A percentile compares a stretch with the other conserved stretches of the same genome.
Conservation (phyloP, 1,284 basidiomycete species). For the Microbotryum intermedium region DNA sequence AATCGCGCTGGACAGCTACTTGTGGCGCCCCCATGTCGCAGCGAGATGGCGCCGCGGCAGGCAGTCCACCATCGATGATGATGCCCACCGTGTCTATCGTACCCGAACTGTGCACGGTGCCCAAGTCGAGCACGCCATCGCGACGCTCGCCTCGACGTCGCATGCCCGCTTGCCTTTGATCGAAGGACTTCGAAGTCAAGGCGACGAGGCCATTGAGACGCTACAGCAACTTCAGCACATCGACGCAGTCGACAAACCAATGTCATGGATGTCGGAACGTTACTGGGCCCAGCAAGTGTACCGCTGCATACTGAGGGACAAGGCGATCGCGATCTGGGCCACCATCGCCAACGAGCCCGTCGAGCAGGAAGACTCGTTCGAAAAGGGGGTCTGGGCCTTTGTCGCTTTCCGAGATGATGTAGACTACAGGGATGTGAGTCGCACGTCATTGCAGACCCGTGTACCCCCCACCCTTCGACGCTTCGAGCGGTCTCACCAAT, state of each 20-base stretch:
- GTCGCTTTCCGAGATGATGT: constrained; percentile 13
- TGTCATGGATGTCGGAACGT: constrained; percentile 2
- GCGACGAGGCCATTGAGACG: constrained; percentile 3
- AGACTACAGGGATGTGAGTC: constrained; percentile 6
- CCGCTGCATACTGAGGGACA: constrained; percentile 3
- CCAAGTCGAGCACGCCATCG: too few relatives aligned
- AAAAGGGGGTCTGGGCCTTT: constrained; percentile 15
- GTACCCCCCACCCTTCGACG: too few relatives aligned
- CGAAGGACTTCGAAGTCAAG: not conserved
- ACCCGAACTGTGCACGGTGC: too few relatives aligned
- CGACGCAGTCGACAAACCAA: not conserved
- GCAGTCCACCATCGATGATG: too few relatives aligned
- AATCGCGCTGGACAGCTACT: too few relatives aligned
- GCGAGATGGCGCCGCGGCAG: too few relatives aligned
- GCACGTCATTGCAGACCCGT: not conserved
- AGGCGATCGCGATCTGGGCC: constrained; percentile 13
- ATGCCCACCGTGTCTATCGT: too few relatives aligned
- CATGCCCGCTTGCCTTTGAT: too few relatives aligned
- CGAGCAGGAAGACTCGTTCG: constrained; percentile 6
- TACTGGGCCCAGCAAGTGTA: constrained; percentile 9
- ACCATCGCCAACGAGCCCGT: not conserved
- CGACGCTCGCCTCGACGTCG: too few relatives aligned
- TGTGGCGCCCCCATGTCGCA: too few relatives aligned
- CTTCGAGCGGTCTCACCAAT: not conserved
- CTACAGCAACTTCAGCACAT: not conserved